Percentiles rank a stretch among this genome's conserved stretches.
Conservation (phyloP, 148 eudicot genomes). For the Talinum fruticosum region DNA sequence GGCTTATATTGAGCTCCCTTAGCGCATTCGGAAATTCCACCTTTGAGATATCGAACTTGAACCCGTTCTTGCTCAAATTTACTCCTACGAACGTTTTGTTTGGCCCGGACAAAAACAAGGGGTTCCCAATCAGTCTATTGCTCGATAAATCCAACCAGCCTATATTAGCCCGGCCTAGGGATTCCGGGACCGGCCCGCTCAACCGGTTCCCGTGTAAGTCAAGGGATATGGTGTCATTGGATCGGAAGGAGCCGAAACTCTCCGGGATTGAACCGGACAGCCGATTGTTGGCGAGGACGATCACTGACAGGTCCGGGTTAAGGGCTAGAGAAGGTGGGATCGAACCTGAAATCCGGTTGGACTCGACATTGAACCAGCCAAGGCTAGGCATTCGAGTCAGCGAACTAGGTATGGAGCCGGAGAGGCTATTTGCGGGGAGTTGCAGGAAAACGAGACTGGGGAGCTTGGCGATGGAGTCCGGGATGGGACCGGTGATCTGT, state of each 20-base stretch:
- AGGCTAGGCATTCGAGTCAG: conserved; percentile 21
- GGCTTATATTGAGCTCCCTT: conserved; percentile 28
- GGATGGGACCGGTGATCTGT: background rate
- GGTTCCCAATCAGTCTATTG: conserved; percentile 31
- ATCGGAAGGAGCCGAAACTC: conserved; percentile 21
- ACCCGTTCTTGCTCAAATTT: conserved; percentile 34
- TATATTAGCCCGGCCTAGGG: conserved; percentile 22
- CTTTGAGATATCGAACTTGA: conserved; percentile 32
- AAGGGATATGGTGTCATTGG: background rate
- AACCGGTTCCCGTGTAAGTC: conserved; percentile 13
- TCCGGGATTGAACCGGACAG: conserved; percentile 39
- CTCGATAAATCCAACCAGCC: conserved; percentile 21
- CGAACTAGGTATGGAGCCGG: conserved; percentile 33
- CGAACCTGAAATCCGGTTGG: conserved; percentile 23
- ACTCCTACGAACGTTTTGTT: conserved; percentile 16
- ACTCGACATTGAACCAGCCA: conserved; percentile 9
- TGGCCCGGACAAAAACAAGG: conserved; percentile 31
- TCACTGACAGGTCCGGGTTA: conserved; percentile 7
- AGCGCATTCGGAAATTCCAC: conserved; percentile 22
- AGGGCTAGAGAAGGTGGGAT: conserved; percentile 18
- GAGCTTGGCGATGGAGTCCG: background rate
- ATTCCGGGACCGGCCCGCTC: conserved; percentile 31
- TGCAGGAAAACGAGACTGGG: background rate
- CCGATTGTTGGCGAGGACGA: conserved; percentile 28
- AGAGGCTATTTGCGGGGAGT: conserved; percentile 19